phyloP scores from a whole-genome alignment of 345 rosid genomes.

The Euphorbia lathyris region DNA sequence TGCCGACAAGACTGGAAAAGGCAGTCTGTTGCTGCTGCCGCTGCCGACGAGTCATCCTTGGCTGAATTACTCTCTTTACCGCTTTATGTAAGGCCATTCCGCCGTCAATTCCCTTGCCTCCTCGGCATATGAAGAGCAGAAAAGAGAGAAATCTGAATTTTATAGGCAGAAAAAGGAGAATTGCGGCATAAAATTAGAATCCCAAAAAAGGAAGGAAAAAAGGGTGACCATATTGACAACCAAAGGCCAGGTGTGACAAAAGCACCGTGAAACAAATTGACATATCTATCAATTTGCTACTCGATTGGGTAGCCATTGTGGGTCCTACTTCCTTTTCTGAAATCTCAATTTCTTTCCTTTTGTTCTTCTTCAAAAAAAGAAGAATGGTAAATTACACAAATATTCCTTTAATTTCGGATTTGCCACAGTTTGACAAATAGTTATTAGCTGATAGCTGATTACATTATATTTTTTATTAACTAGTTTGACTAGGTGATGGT shows the following conservation, averaged over 20 bases:
- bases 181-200: conserved; percentile 10
- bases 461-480: too few species aligned
- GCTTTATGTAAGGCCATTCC: conserved; percentile 6
- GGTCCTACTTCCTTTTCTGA: conserved; percentile 6
- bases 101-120: too few species aligned
- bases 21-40: not conserved
- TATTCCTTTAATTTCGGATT: too few species aligned
- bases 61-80: conserved; percentile 38
- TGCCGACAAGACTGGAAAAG: conserved; percentile 14
- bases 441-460: too few species aligned
- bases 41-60: conserved; percentile 58
- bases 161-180: conserved; percentile 9
- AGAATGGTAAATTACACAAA: too few species aligned
- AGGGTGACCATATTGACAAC: conserved; percentile 1
- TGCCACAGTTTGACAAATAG: too few species aligned
- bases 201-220: not conserved
- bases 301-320: not conserved
- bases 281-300: conserved; percentile 1
- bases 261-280: conserved; percentile 6
- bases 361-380: too few species aligned
- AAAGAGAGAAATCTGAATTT: too few species aligned
- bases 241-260: not conserved
- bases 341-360: too few species aligned
- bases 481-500: too few species aligned
- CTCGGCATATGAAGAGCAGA: too few species aligned